Percentiles rank a stretch among this genome's conserved stretches.
Conservation (phyloP, 305 asterid species). For the Fraxinus baroniana region DNA sequence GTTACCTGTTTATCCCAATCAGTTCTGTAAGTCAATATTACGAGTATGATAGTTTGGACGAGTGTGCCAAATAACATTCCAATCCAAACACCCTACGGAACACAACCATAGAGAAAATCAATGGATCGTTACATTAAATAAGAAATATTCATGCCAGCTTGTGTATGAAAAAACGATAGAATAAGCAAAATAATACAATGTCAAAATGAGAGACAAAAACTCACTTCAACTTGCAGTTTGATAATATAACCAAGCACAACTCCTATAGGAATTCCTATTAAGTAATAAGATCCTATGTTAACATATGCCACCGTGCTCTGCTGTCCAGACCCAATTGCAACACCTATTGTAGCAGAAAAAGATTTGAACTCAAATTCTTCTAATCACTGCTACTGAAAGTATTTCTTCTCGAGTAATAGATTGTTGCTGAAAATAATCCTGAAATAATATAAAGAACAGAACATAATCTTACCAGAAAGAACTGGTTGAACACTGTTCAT, state of each 20-base stretch:
- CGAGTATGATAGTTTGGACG: constrained; percentile 47
- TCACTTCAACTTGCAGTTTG: constrained; percentile 53
- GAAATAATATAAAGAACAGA: too few relatives aligned
- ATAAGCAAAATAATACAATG: too few relatives aligned
- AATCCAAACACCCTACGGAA: constrained; percentile 66
- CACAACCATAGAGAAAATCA: neutral
- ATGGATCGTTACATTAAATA: neutral
- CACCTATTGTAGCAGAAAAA: constrained; percentile 30
- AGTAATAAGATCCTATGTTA: constrained; percentile 6
- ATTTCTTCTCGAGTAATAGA: too few relatives aligned
- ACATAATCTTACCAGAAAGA: constrained; percentile 42
- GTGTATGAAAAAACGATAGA: neutral
- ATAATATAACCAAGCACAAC: constrained; percentile 58
- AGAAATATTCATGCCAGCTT: too few relatives aligned
- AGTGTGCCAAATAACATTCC: constrained; percentile 65
- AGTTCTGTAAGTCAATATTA: constrained; percentile 43
- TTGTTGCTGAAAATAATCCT: too few relatives aligned
- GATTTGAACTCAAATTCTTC: neutral
- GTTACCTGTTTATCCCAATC: constrained; percentile 71
- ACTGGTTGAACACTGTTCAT: constrained; percentile 67
- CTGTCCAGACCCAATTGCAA: constrained; percentile 72
- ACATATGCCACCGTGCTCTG: constrained; percentile 59
- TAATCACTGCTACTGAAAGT: neutral
- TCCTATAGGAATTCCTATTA: constrained; percentile 67
- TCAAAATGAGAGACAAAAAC: neutral